A percentile compares a stretch with the other conserved stretches of the same genome.
Conservation (phyloP, 331 rosid species). For the Erythrophleum ivorense region DNA sequence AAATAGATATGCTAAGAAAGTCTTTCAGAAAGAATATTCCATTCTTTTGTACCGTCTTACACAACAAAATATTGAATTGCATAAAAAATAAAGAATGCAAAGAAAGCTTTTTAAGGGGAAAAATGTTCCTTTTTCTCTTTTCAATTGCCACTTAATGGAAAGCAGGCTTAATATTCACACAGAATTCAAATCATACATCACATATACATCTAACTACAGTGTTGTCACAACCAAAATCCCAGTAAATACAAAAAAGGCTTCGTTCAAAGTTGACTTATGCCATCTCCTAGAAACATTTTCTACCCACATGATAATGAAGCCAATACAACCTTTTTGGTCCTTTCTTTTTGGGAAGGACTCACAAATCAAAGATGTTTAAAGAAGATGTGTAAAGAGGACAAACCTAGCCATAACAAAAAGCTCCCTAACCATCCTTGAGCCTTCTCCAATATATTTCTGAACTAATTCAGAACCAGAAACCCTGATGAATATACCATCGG, state of each 20-base stretch:
- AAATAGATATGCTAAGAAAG: background rate
- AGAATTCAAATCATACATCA: conserved; percentile 8
- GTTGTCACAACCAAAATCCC: conserved; percentile 6
- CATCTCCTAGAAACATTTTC: background rate
- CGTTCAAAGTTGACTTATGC: conserved; percentile 29
- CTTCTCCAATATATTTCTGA: conserved; percentile 99
- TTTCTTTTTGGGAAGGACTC: background rate
- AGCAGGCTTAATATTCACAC: background rate
- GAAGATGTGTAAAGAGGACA: conserved; percentile 41
- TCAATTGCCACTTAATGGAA: background rate
- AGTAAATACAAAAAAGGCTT: background rate
- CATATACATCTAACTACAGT: conserved; percentile 14
- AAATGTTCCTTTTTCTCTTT: too few relatives aligned
- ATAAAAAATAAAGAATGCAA: too few relatives aligned
- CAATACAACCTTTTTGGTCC: background rate
- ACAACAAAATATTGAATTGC: too few relatives aligned
- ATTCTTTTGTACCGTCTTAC: too few relatives aligned
- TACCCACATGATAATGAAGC: conserved; percentile 1
- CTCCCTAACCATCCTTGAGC: conserved; percentile 99
- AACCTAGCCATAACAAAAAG: conserved; percentile 99
- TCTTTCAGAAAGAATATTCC: too few relatives aligned
- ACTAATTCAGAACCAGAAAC: conserved; percentile 97
- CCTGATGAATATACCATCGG: conserved; percentile 98
- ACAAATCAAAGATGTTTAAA: background rate
- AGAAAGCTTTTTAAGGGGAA: too few relatives aligned